Evolutionary conservation across 2,329 filamentous ascomycete genomes (phyloP).

Genomic region (Penicillium sp.): DNA sequence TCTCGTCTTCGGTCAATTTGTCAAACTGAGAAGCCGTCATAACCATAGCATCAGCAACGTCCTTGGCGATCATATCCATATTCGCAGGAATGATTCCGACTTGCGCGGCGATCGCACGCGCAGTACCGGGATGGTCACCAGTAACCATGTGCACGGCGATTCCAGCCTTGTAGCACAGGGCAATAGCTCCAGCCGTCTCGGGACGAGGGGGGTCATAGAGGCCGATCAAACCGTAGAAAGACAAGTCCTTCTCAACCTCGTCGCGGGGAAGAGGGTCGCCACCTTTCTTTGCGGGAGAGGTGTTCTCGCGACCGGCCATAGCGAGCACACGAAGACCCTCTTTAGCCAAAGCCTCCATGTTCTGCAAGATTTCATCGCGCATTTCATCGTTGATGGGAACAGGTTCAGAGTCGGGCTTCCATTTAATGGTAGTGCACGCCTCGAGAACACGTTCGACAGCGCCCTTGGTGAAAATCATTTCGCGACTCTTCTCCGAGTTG

Average conservation of each 20-base stretch:
- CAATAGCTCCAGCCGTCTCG: conserved; percentile 73
- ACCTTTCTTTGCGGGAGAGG: conserved; percentile 10
- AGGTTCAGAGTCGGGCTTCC: conserved; percentile 39
- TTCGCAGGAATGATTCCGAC: conserved; percentile 73
- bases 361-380: conserved; percentile 59
- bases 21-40: conserved; percentile 79
- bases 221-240: conserved; percentile 77
- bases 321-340: conserved; percentile 70
- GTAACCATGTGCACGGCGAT: conserved; percentile 84
- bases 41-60: conserved; percentile 67
- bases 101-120: conserved; percentile 73
- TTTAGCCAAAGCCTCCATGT: conserved; percentile 67
- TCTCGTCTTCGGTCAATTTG: conserved; percentile 69
- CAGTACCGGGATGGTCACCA: conserved; percentile 77
- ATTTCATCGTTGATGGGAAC: conserved; percentile 55
- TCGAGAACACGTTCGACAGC: conserved; percentile 69
- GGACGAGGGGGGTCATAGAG: conserved; percentile 83
- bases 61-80: conserved; percentile 58
- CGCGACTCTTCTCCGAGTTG: conserved; percentile 18
- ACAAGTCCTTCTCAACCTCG: conserved; percentile 66
- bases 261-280: conserved; percentile 47
- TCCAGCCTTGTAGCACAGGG: conserved; percentile 68
- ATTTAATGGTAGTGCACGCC: conserved; percentile 57
- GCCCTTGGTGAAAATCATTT: conserved; percentile 45
- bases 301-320: conserved; percentile 52